These are phyloP conservation scores for Cyberlindnera misumaiensis DNA, from an alignment of 805 yeast genomes.

Conservation along the genomic window DNA sequence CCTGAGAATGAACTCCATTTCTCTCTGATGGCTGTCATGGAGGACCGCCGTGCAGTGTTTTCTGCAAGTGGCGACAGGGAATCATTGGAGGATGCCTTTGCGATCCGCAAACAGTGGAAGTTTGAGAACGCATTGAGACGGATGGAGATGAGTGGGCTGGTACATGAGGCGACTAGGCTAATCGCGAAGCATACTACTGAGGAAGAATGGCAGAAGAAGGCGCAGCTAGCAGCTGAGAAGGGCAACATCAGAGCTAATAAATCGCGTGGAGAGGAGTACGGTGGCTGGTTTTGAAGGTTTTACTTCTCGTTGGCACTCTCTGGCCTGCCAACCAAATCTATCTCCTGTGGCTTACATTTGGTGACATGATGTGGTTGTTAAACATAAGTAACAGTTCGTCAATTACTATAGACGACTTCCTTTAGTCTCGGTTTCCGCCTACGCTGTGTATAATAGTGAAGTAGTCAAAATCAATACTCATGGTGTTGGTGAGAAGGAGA, in stretches of 20 bases:
- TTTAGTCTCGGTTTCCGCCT: no score
- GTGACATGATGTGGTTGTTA: no score
- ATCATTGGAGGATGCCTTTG: slow-evolving; percentile 32
- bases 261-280: no score
- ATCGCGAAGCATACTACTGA: slow-evolving; percentile 31
- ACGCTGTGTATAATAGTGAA: no score
- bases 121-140: slow-evolving; percentile 49
- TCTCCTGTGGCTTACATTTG: no score
- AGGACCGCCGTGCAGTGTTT: slow-evolving; percentile 38
- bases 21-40: slow-evolving; percentile 46
- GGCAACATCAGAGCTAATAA: background rate
- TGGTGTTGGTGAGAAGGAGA: slow-evolving; percentile 74
- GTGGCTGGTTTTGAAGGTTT: no score
- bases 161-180: slow-evolving; percentile 38
- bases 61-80: slow-evolving; percentile 34
- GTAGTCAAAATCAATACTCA: slow-evolving; percentile 90
- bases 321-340: background rate
- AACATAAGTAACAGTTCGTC: no score
- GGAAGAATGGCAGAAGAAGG: slow-evolving; percentile 30
- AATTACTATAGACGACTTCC: no score
- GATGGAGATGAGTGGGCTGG: slow-evolving; percentile 46
- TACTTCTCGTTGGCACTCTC: background rate
- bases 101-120: slow-evolving; percentile 45
- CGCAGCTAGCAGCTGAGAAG: slow-evolving; percentile 8
- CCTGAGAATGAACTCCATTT: slow-evolving; percentile 46